These are phyloP conservation scores for Fusarium nelsonii DNA, from an alignment of 2,329 filamentous ascomycete genomes.

Conservation along the genomic window DNA sequence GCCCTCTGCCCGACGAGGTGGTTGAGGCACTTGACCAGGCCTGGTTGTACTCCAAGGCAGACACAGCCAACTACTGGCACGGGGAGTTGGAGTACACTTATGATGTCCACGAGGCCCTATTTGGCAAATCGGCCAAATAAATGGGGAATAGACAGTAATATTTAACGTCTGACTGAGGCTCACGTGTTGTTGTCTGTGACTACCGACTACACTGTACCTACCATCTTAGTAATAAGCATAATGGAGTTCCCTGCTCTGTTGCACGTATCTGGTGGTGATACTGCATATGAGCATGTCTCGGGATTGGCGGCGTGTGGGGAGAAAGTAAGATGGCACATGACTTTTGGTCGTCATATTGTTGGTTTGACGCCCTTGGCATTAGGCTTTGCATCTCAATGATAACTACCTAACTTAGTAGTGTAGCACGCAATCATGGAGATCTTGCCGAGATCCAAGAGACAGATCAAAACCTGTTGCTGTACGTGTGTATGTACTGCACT, in stretches of 20 bases:
- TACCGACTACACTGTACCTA: background rate
- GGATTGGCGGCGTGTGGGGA: constrained; percentile 34
- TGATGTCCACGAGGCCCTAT: constrained; percentile 71
- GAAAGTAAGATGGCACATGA: constrained; percentile 41
- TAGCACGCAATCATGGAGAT: constrained; percentile 31
- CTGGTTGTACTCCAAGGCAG: constrained; percentile 76
- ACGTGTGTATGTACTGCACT: background rate
- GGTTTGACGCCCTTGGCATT: constrained; percentile 6
- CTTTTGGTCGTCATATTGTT: constrained; percentile 35
- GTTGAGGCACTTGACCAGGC: constrained; percentile 80
- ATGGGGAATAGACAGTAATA: constrained; percentile 16
- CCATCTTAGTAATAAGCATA: background rate
- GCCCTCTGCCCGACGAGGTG: constrained; percentile 81
- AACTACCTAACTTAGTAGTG: background rate
- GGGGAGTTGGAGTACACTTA: constrained; percentile 75
- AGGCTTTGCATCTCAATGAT: constrained; percentile 15
- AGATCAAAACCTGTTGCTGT: constrained; percentile 18
- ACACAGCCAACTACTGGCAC: constrained; percentile 67
- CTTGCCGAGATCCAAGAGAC: constrained; percentile 14
- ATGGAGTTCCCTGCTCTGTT: background rate
- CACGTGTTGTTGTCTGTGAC: constrained; percentile 15
- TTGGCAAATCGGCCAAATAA: constrained; percentile 61
- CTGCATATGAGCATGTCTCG: constrained; percentile 16
- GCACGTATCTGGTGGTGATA: constrained; percentile 24
- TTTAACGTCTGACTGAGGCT: background rate